These are phyloP conservation scores for Exophiala oligosperma DNA, from an alignment of 2,329 filamentous ascomycete species.

Conservation along the genomic window DNA sequence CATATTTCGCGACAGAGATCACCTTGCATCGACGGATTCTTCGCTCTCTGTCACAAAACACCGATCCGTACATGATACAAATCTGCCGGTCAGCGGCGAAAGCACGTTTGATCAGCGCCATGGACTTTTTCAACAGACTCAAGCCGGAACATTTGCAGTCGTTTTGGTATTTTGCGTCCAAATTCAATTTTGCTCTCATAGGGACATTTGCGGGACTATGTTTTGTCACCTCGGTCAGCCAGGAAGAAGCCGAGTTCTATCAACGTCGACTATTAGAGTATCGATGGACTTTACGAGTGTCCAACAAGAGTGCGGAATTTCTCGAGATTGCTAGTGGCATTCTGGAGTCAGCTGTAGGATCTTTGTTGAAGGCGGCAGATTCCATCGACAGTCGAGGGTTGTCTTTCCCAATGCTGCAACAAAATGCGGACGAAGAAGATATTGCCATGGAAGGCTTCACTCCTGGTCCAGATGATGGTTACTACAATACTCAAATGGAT, in stretches of 20 bases:
- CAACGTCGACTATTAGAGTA: conserved; percentile 82
- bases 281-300: conserved; percentile 88
- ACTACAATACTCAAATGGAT: conserved; percentile 20
- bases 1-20: conserved; percentile 49
- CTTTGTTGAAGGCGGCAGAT: conserved; percentile 28
- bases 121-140: conserved; percentile 95
- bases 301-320: conserved; percentile 38
- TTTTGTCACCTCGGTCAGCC: conserved; percentile 82
- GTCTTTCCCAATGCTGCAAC: conserved; percentile 30
- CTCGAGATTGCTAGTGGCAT: conserved; percentile 31
- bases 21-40: conserved; percentile 47
- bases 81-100: conserved; percentile 94
- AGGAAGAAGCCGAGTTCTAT: conserved; percentile 93
- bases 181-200: conserved; percentile 83
- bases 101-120: conserved; percentile 88
- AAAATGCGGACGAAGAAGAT: conserved; percentile 20
- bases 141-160: conserved; percentile 81
- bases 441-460: conserved; percentile 21
- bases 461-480: conserved; percentile 12
- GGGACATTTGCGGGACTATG: conserved; percentile 85
- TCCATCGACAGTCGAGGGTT: conserved; percentile 27
- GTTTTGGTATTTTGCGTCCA: conserved; percentile 67
- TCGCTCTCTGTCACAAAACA: conserved; percentile 39
- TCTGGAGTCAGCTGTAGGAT: conserved; percentile 29
- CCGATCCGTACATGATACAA: conserved; percentile 69